A percentile compares a stretch with the other conserved stretches of the same genome.
Evolutionary conservation across 2,329 filamentous ascomycete genomes (phyloP).

Genomic region (Mollisiaceae sp.): DNA sequence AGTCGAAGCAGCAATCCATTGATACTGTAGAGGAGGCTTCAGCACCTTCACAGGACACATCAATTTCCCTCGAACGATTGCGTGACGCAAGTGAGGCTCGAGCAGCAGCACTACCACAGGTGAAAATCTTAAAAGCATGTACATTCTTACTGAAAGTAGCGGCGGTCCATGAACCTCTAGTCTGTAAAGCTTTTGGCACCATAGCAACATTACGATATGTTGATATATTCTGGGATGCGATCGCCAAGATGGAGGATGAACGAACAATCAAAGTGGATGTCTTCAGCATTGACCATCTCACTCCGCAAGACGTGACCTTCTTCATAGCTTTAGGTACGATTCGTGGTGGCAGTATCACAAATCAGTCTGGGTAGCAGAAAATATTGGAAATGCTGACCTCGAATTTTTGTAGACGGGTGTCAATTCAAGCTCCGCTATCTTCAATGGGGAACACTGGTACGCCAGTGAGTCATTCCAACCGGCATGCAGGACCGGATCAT

Average conservation of each 20-base stretch:
- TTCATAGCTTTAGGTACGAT: neutral
- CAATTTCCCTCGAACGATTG: neutral
- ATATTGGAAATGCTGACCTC: neutral
- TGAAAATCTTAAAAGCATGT: slow-evolving; percentile 20
- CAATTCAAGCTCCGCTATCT: slow-evolving; percentile 29
- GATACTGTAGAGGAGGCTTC: too few species aligned
- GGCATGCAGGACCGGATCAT: neutral
- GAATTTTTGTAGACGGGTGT: neutral
- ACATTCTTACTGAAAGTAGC: slow-evolving; percentile 14
- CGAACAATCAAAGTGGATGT: neutral
- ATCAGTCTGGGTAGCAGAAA: neutral
- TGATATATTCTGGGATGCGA: slow-evolving; percentile 23
- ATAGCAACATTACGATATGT: slow-evolving; percentile 14
- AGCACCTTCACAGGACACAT: neutral
- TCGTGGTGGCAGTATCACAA: neutral
- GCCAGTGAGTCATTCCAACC: slow-evolving; percentile 22
- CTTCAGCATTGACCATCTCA: neutral
- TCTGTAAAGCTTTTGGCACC: slow-evolving; percentile 28
- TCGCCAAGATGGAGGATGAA: neutral
- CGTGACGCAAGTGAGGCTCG: slow-evolving; percentile 4
- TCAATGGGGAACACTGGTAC: slow-evolving; percentile 25
- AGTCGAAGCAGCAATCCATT: too few species aligned
- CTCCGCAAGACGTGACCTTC: neutral
- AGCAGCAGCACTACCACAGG: slow-evolving; percentile 15
- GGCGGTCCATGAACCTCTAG: slow-evolving; percentile 21